Conservation (phyloP, 345 rosid species). For the Acer saccharum region DNA sequence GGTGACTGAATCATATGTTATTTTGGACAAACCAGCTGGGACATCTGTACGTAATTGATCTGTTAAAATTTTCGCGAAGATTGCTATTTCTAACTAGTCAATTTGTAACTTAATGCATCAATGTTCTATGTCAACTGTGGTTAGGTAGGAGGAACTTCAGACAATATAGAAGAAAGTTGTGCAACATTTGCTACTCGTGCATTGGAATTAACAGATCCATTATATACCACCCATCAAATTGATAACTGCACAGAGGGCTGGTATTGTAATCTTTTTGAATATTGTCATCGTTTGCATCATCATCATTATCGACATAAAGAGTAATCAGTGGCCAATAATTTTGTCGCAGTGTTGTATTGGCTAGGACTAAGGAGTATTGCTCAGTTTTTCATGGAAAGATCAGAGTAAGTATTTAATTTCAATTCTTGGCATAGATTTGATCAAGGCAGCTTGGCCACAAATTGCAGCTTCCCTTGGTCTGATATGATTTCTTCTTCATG, state of each 20-base stretch:
- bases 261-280: slow-evolving; percentile 32
- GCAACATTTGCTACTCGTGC: slow-evolving; percentile 87
- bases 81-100: neutral
- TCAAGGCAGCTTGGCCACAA: neutral
- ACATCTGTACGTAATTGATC: slow-evolving; percentile 67
- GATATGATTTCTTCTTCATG: neutral
- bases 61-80: neutral
- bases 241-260: slow-evolving; percentile 99
- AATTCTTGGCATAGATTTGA: neutral
- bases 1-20: slow-evolving; percentile 71
- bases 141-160: slow-evolving; percentile 92
- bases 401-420: slow-evolving; percentile 49
- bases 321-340: slow-evolving; percentile 23
- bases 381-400: slow-evolving; percentile 77
- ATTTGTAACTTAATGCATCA: neutral
- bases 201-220: slow-evolving; percentile 55
- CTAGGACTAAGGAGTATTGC: slow-evolving; percentile 79
- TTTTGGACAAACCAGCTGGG: slow-evolving; percentile 94
- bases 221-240: slow-evolving; percentile 91
- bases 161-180: slow-evolving; percentile 95
- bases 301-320: neutral
- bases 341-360: slow-evolving; percentile 72
- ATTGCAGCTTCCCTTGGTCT: neutral
- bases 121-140: slow-evolving; percentile 10
- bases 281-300: neutral